Evolutionary conservation across 2,329 filamentous ascomycete species (phyloP).

Genomic region (Ceratocystis variospora): DNA sequence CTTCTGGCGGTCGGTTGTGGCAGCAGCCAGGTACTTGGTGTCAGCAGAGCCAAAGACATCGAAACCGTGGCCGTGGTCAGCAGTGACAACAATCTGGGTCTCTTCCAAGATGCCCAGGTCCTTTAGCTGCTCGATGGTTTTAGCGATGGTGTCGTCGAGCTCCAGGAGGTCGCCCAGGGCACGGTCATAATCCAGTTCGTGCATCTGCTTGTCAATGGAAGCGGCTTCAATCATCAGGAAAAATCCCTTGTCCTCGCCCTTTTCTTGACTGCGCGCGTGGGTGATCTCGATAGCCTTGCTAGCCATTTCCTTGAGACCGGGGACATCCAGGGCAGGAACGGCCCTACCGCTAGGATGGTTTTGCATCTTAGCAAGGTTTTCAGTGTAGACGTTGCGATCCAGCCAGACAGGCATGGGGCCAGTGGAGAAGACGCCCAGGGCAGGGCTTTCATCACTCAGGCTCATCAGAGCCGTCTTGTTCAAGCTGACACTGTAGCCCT

Average conservation of each 20-base stretch:
- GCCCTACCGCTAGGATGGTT: conserved; percentile 57
- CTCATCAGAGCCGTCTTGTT: conserved; percentile 59
- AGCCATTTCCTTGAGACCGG: conserved; percentile 80
- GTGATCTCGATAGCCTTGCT: conserved; percentile 73
- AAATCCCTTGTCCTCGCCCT: conserved; percentile 51
- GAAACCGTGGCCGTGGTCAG: conserved; percentile 84
- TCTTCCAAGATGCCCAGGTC: conserved; percentile 53
- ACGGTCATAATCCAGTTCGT: conserved; percentile 70
- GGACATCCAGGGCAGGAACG: conserved; percentile 55
- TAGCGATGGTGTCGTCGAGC: conserved; percentile 68
- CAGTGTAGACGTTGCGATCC: conserved; percentile 65
- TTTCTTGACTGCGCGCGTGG: conserved; percentile 38
- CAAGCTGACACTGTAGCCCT: conserved; percentile 55
- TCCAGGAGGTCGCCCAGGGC: conserved; percentile 74
- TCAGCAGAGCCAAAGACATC: conserved; percentile 75
- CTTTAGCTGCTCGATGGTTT: conserved; percentile 57
- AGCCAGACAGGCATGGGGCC: conserved; percentile 72
- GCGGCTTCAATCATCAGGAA: conserved; percentile 82
- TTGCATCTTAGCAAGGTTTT: conserved; percentile 50
- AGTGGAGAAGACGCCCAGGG: conserved; percentile 65
- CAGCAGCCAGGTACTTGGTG: conserved; percentile 57
- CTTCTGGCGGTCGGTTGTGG: conserved; percentile 55
- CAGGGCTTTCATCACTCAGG: conserved; percentile 44
- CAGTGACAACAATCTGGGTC: conserved; percentile 66
- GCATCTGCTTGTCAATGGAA: conserved; percentile 84